Evolutionary conservation across 1,284 basidiomycete species (phyloP).

Genomic region (Marasmius tenuissimus): DNA sequence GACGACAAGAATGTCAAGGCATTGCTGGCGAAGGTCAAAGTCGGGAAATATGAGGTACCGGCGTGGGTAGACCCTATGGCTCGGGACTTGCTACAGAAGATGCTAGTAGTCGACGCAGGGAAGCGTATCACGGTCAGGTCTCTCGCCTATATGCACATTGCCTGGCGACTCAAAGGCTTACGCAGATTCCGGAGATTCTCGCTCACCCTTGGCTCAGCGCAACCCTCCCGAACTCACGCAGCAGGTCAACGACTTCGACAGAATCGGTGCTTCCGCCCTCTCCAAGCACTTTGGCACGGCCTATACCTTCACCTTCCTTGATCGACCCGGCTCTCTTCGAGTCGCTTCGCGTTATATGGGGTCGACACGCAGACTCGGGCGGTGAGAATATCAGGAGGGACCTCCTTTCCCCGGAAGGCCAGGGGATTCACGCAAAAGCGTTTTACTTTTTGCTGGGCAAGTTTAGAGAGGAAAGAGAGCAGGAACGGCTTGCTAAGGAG

Average conservation of each 20-base stretch:
- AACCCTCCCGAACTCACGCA: slow-evolving; percentile 17
- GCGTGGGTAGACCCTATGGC: slow-evolving; percentile 71
- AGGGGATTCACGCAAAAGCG: slow-evolving; percentile 85
- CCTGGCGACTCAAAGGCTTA: slow-evolving; percentile 9
- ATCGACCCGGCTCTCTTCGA: slow-evolving; percentile 87
- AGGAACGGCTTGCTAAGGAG: slow-evolving; percentile 47
- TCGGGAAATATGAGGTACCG: slow-evolving; percentile 85
- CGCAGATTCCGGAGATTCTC: slow-evolving; percentile 85
- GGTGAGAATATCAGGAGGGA: slow-evolving; percentile 61
- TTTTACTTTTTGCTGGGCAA: slow-evolving; percentile 87
- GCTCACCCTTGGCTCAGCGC: slow-evolving; percentile 80
- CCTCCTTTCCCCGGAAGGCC: slow-evolving; percentile 60
- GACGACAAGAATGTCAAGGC: slow-evolving; percentile 84
- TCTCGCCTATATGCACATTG: slow-evolving; percentile 1
- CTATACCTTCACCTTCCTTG: slow-evolving; percentile 67
- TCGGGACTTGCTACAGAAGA: slow-evolving; percentile 74
- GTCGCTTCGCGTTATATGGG: slow-evolving; percentile 90
- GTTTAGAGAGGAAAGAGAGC: slow-evolving; percentile 78
- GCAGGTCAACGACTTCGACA: slow-evolving; percentile 44
- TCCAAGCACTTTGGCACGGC: slow-evolving; percentile 58
- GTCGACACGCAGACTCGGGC: slow-evolving; percentile 56
- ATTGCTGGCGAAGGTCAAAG: slow-evolving; percentile 88
- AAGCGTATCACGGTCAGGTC: slow-evolving; percentile 79
- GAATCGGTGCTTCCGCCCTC: slow-evolving; percentile 53
- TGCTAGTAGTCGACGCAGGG: slow-evolving; percentile 91